Evolutionary conservation across 148 eudicot species (phyloP).

Genomic region (Selenicereus undatus): DNA sequence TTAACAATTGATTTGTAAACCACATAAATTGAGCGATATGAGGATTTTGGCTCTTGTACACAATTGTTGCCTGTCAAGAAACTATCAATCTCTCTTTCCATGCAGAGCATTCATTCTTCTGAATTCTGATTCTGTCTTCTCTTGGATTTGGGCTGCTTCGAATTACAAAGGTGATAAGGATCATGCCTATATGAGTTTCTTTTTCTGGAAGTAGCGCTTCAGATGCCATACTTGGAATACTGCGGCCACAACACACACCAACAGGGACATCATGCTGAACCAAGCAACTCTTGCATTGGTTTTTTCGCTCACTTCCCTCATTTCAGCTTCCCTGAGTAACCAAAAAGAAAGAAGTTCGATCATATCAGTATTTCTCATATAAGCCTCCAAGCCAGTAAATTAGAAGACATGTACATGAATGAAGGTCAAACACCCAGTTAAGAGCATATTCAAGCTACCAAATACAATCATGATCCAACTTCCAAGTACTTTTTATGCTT

Average conservation of each 20-base stretch:
- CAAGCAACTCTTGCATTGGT: conserved; percentile 65
- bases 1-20: background rate
- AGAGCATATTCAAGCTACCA: background rate
- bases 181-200: conserved; percentile 56
- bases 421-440: background rate
- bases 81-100: background rate
- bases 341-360: background rate
- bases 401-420: background rate
- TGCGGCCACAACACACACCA: conserved; percentile 49
- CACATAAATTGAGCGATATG: background rate
- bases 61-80: background rate
- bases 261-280: conserved; percentile 61
- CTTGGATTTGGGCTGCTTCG: background rate
- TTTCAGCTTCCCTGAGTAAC: conserved; percentile 58
- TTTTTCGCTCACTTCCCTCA: conserved; percentile 70
- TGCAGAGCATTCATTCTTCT: background rate
- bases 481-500: no score
- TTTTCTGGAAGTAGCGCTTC: conserved; percentile 65
- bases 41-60: background rate
- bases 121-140: background rate
- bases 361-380: conserved; percentile 1
- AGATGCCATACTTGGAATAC: conserved; percentile 53
- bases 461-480: background rate
- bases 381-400: background rate
- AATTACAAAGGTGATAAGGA: no score